Evolutionary conservation across 805 yeast genomes (phyloP).

Genomic region (Candida adriatica): DNA sequence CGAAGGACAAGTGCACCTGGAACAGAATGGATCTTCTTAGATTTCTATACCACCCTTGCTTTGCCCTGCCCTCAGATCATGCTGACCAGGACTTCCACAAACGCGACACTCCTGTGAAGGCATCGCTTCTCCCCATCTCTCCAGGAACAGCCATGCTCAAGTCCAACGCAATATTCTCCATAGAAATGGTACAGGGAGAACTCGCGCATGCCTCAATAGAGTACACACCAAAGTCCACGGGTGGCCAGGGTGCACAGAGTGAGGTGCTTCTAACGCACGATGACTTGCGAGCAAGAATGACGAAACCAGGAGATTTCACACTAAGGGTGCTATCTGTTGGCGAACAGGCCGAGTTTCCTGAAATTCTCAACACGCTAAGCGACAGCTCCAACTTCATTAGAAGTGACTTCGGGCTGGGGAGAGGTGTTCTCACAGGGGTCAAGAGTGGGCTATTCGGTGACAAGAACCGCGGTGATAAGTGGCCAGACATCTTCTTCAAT

Average conservation of each 20-base stretch:
- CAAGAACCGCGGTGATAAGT: constrained; percentile 19
- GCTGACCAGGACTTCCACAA: constrained; percentile 35
- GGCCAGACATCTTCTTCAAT: constrained; percentile 29
- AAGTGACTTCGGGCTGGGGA: constrained; percentile 35
- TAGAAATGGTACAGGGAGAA: constrained; percentile 53
- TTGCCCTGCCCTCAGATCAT: constrained; percentile 61
- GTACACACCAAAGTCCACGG: constrained; percentile 46
- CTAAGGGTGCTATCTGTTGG: constrained; percentile 54
- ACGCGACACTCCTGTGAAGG: constrained; percentile 30
- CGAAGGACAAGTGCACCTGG: constrained; percentile 79
- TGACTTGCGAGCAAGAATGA: constrained; percentile 33
- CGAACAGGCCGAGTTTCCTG: constrained; percentile 44
- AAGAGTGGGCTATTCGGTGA: constrained; percentile 32
- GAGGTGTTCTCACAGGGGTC: constrained; percentile 32
- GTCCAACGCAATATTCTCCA: constrained; percentile 66
- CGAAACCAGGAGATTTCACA: constrained; percentile 30
- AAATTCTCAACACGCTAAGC: constrained; percentile 31
- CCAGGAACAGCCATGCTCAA: constrained; percentile 37
- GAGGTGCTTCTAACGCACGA: constrained; percentile 43
- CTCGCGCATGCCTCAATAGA: constrained; percentile 48
- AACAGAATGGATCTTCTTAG: constrained; percentile 72
- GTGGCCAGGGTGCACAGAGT: constrained; percentile 56
- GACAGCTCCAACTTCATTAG: constrained; percentile 12
- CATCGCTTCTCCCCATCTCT: constrained; percentile 41
- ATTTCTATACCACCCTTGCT: constrained; percentile 75